A percentile compares a stretch with the other conserved stretches of the same genome.
phyloP scores from a whole-genome alignment of 306 rosid species.

The Lupinus albus region DNA sequence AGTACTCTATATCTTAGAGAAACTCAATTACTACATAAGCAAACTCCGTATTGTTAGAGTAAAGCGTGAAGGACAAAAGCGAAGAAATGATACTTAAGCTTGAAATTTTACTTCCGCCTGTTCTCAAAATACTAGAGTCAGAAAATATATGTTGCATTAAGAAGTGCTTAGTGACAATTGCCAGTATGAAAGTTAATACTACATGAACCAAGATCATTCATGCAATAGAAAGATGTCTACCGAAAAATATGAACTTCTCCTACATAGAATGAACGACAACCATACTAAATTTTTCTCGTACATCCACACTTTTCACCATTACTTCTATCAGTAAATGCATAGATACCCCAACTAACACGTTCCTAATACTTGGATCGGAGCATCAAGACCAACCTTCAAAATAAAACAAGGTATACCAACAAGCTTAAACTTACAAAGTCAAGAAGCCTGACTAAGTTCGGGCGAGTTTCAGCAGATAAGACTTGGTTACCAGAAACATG shows the following conservation, averaged over 20 bases:
- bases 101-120: constrained; percentile 27
- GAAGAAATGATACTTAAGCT: neutral
- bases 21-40: constrained; percentile 30
- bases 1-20: constrained; percentile 1
- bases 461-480: constrained; percentile 52
- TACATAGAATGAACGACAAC: constrained; percentile 5
- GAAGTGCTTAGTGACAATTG: constrained; percentile 19
- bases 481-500: constrained; percentile 58
- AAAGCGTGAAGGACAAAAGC: neutral
- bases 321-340: constrained; percentile 2
- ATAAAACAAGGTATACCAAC: constrained; percentile 19
- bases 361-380: constrained; percentile 35
- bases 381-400: constrained; percentile 21
- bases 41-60: constrained; percentile 23
- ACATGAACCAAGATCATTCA: constrained; percentile 19
- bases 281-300: constrained; percentile 1
- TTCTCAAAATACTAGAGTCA: constrained; percentile 2
- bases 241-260: constrained; percentile 19
- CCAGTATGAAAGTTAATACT: neutral
- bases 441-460: constrained; percentile 61
- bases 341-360: neutral
- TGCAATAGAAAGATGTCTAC: constrained; percentile 19
- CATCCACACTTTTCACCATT: constrained; percentile 1
- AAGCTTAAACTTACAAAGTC: constrained; percentile 64
- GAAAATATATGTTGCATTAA: constrained; percentile 12